Evolutionary conservation across 257 asterid species (phyloP), one percentile per base, ranked within the genome.

Genomic region (Jaltomata sinuosa): DNA sequence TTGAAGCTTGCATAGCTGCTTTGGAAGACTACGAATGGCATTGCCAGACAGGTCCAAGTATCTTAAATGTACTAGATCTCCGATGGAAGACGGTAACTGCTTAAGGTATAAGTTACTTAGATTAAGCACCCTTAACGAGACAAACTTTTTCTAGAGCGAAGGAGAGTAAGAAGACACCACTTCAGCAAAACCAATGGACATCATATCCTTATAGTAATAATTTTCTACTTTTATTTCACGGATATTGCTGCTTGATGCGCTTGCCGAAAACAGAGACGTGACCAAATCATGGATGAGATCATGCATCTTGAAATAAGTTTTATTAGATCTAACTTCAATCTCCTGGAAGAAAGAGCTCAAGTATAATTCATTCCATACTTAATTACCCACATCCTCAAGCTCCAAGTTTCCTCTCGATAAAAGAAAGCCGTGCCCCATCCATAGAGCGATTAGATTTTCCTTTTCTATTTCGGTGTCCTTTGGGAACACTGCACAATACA

Each of bases 261-360:
- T 59, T 22, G 21, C 31, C 18, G 53, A 50, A 77, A 82, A 54
- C 29, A 49, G 18, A 10, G 83, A 82, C 42, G 65, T 59, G 7
- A 87, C 88, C 21, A 88, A 47, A 79, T 80, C 88, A 81, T 88
- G 88, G 62, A 83, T 53, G 14, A 85, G 42, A 59, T 88, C 87
- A 45, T 88, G 88, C 86, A 83, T 85, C 49, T 74, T 85, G 42
- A 84, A 85, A 0, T 11, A 53, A 36, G 29, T 7, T 0, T 16
- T 16, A 38, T 67, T 85, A 25, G 0, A 11, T 2, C 6, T 1
- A 14, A 55, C 31, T 36, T 10, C 1, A 10, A 68, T 83, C 27
- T 88, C 87, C 64, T 88, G 87, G 1, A 88, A 62, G 47, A 88
- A 86, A 3, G 81, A 82, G 80, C 87, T 77, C 76, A 80, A 42